Base-by-base conservation (phyloP, 257 asterid species). In the Nicotiana attenuata region DNA sequence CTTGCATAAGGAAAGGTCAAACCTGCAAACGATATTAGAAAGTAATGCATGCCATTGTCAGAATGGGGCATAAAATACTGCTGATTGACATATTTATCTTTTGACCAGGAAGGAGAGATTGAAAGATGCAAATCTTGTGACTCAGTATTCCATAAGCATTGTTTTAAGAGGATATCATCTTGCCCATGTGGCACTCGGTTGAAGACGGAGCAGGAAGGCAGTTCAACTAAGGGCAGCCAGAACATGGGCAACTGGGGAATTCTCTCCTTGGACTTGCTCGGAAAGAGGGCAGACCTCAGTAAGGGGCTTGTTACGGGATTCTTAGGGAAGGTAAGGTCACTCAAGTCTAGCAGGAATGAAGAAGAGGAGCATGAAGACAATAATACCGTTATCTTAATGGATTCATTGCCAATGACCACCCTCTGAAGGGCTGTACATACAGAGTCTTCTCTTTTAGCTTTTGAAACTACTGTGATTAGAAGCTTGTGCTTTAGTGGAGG, bases 71-170 rank as follows among this genome's bases (percentile, higher is more conserved):
- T 52, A 52, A 52, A 52, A 14, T 52, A 52, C 64, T 57, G 11
- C 64, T 57, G 64, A 57, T 57, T 57, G 38, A 22, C 50, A 22
- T 53, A 56, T 65, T 75, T 80, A 52, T 84, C 82, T 71, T 83
- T 65, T 81, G 60, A 75, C 87, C 92, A 96, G 99, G 97, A 90
- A 86, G 97, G 87, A 87, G 98, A 89, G 87, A 85, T 88, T 15
- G 92, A 92, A 87, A 96, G 88, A 84, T 96, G 99, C 78, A 91
- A 85, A 82, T 87, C 94, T 35, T 96, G 99, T 87, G 85, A 80
- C 52, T 71, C 84, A n/a, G 92, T 86, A 83, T 96, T 92, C 92
- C 99, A 94, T 90, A 86, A 89, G 88, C 86, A 85, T 22, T 96
- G 99, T 90, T 91, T 91, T 85, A 85, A 82, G 87, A 94, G 84